These are phyloP conservation scores for Trichoderma aggressivum DNA, from an alignment of 2,329 filamentous ascomycete genomes.

Conservation along the genomic window DNA sequence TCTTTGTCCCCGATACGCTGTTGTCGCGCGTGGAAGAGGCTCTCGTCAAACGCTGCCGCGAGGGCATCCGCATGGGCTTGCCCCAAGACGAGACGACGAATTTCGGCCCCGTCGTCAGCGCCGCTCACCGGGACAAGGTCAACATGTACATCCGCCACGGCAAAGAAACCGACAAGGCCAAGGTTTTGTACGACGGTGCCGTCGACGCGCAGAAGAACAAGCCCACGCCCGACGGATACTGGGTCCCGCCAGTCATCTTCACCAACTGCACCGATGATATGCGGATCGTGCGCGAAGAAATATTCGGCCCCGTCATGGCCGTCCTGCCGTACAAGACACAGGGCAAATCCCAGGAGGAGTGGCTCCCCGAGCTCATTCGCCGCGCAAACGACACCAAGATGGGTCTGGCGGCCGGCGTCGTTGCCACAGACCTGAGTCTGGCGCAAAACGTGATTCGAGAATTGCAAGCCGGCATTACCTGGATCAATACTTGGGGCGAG, in stretches of 20 bases:
- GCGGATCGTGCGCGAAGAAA: conserved; percentile 77
- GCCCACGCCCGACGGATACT: conserved; percentile 64
- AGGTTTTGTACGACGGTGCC: conserved; percentile 67
- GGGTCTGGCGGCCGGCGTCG: conserved; percentile 80
- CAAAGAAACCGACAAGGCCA: conserved; percentile 68
- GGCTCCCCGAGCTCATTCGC: conserved; percentile 63
- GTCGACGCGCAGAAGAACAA: conserved; percentile 52
- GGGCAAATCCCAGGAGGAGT: conserved; percentile 30
- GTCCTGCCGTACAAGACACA: conserved; percentile 67
- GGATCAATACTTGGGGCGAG: conserved; percentile 95
- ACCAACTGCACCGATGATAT: conserved; percentile 81
- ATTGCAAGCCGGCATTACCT: conserved; percentile 82
- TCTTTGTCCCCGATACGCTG: conserved; percentile 70
- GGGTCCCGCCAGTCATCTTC: conserved; percentile 81
- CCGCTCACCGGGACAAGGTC: conserved; percentile 73
- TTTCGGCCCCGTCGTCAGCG: conserved; percentile 78
- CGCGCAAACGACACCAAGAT: conserved; percentile 75
- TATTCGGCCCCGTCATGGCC: conserved; percentile 84
- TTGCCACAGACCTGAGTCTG: conserved; percentile 69
- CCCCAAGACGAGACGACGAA: conserved; percentile 71
- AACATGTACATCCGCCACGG: conserved; percentile 73
- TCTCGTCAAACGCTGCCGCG: conserved; percentile 49
- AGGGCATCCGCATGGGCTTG: conserved; percentile 74
- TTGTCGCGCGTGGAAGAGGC: conserved; percentile 65
- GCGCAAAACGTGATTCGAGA: conserved; percentile 69